Percentiles rank a stretch among this genome's conserved stretches.
Evolutionary conservation across 2,329 filamentous ascomycete genomes (phyloP).

Genomic region (Didymosphaeria variabile): DNA sequence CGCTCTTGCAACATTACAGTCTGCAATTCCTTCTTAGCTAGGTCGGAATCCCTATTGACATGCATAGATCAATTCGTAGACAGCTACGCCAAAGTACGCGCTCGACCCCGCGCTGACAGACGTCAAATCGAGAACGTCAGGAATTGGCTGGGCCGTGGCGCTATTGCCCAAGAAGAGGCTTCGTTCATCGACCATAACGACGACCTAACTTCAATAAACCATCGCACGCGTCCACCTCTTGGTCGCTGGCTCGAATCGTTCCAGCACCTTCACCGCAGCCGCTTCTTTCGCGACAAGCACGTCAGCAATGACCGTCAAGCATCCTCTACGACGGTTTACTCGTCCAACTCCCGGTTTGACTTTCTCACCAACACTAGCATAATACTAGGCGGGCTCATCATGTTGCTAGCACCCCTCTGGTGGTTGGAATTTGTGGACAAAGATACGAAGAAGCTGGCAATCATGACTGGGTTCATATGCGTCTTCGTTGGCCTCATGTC

Average conservation of each 20-base stretch:
- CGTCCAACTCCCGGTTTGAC: conserved; percentile 24
- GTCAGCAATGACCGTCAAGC: conserved; percentile 10
- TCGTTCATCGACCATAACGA: conserved; percentile 20
- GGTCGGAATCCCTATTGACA: background rate
- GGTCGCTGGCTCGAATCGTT: conserved; percentile 24
- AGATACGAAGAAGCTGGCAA: conserved; percentile 17
- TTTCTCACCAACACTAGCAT: conserved; percentile 25
- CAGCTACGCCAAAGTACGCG: conserved; percentile 28
- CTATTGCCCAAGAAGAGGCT: conserved; percentile 21
- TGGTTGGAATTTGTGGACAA: conserved; percentile 23
- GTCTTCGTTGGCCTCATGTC: conserved; percentile 28
- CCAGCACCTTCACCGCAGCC: conserved; percentile 14
- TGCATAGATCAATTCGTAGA: conserved; percentile 29
- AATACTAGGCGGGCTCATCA: conserved; percentile 22
- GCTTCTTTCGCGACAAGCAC: conserved; percentile 21
- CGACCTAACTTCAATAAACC: conserved; percentile 33
- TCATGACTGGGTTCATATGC: conserved; percentile 36
- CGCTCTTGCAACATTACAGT: conserved; percentile 30
- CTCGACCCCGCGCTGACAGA: conserved; percentile 21
- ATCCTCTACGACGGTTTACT: conserved; percentile 20
- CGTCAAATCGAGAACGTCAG: conserved; percentile 25
- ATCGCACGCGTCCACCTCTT: conserved; percentile 18
- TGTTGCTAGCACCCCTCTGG: conserved; percentile 39
- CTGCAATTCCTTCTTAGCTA: background rate
- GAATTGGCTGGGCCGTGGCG: conserved; percentile 22